Conservation (phyloP, 1,139 yeast genomes). For the Suhomyces panamericanus region DNA sequence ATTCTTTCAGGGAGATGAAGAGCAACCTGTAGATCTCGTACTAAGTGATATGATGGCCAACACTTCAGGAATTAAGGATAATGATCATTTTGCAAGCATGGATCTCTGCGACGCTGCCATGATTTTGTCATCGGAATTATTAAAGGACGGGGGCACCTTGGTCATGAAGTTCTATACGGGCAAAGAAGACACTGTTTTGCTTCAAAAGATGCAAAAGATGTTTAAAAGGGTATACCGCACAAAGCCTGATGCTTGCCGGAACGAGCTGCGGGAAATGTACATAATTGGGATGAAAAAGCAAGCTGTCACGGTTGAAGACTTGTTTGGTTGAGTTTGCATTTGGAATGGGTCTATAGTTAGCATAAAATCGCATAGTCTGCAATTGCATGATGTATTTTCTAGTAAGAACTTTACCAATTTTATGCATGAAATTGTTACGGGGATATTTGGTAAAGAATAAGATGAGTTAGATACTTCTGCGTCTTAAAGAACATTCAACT, state of each 20-base stretch:
- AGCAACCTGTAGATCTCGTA: conserved; percentile 31
- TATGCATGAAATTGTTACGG: no score
- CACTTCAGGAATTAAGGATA: conserved; percentile 44
- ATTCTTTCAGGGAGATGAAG: conserved; percentile 11
- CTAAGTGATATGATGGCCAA: conserved; percentile 54
- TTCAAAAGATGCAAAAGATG: conserved; percentile 25
- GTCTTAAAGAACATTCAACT: no score
- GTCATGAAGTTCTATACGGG: conserved; percentile 48
- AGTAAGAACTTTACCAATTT: no score
- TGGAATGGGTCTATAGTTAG: neutral
- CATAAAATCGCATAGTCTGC: no score
- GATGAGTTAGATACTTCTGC: no score
- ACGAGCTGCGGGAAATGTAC: conserved; percentile 43
- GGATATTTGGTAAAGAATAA: no score
- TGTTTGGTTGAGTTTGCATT: conserved; percentile 6
- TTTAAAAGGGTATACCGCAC: conserved; percentile 35
- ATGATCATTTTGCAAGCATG: conserved; percentile 48
- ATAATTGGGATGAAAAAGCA: conserved; percentile 30
- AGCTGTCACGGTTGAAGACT: conserved; percentile 5
- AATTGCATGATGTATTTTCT: no score
- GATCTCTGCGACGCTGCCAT: conserved; percentile 45
- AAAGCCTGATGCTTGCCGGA: conserved; percentile 42
- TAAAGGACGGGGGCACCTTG: conserved; percentile 34
- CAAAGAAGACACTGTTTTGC: conserved; percentile 33
- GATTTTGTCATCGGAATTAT: conserved; percentile 28